phyloP scores from a whole-genome alignment of 2,329 filamentous ascomycete genomes.

The Fusarium sp. region DNA sequence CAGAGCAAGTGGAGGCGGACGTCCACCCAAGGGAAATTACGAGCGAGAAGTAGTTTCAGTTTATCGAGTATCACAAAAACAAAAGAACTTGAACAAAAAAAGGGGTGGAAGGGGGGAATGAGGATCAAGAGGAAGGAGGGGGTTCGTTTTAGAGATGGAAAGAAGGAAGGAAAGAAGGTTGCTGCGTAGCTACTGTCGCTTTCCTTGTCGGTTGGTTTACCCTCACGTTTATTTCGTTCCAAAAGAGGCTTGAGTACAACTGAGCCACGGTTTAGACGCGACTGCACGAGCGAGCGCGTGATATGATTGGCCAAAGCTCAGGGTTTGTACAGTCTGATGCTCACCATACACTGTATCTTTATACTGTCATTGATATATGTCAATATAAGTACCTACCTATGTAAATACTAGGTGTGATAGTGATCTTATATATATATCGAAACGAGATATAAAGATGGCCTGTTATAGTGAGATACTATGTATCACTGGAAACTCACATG shows the following conservation, averaged over 20 bases:
- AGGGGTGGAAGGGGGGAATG: not conserved
- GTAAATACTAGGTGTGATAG: not conserved
- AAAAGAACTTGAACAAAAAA: slow-evolving; percentile 6
- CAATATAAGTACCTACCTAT: not conserved
- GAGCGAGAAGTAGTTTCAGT: slow-evolving; percentile 18
- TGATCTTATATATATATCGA: not conserved
- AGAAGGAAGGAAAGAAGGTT: slow-evolving; percentile 12
- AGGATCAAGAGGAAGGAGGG: slow-evolving; percentile 10
- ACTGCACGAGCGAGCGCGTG: slow-evolving; percentile 20
- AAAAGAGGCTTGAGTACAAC: slow-evolving; percentile 31
- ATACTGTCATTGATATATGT: not conserved
- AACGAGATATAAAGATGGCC: not conserved
- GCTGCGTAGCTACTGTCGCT: slow-evolving; percentile 12
- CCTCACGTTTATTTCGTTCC: slow-evolving; percentile 22
- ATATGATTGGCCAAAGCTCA: slow-evolving; percentile 41
- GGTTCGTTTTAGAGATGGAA: slow-evolving; percentile 10
- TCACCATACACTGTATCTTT: not conserved
- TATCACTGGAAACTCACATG: not conserved
- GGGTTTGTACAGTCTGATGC: not conserved
- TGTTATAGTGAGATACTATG: not conserved
- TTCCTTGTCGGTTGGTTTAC: slow-evolving; percentile 22
- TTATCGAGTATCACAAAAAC: slow-evolving; percentile 28
- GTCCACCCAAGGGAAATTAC: slow-evolving; percentile 27
- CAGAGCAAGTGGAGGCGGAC: slow-evolving; percentile 25
- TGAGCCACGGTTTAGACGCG: slow-evolving; percentile 44